Evolutionary conservation across 2,329 filamentous ascomycete species (phyloP), one percentile per base, ranked within the genome.

Genomic region (Botrytis pseudocinerea): DNA sequence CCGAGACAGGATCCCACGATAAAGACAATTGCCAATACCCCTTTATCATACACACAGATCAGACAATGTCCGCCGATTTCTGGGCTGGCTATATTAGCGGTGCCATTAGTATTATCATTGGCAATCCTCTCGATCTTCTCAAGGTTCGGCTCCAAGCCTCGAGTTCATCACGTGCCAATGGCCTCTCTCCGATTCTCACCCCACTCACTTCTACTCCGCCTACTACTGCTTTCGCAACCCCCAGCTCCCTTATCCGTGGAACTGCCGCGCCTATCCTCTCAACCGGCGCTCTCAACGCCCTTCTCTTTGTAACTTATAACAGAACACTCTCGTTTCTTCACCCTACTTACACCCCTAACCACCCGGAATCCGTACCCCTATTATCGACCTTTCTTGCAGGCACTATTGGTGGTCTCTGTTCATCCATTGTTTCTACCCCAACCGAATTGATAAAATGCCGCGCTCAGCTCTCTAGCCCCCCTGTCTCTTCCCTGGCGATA

Each of bases 81-180:
- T 97, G 93, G 93, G 93, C 95, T 73, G 94, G 95, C 79, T 98
- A 97, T 82, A 84, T 96, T 75, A 95, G 92, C 80, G 95, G 95
- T 70, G 94, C 92, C 73, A 86, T 91, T 66, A 93, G 94, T 63
- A 98, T 98, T 78, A 84, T 97, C 65, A 92, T 97, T 74, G 94
- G 95, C 75, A 97, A 97, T 79, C 94, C 94, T 4, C 85, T 98
- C 7, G 92, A 95, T 80, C 83, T 94, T 77, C 82, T 94, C 78
- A 95, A 95, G 83, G 93, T 94, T 70, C 92, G 91, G 59, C 85
- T 97, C 3, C 95, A 98, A 85, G 91, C 93, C 51, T 66, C 69
- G 7, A 86, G 87, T 35, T 60, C 72, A 74, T 42, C 74, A 42
- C 70, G 74, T 60, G 51, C 46, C 66, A 54, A 54, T 25, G 63